Percentiles rank a stretch among this genome's conserved stretches.
phyloP scores from a whole-genome alignment of 108 stramenopile species.

The Schizochytrium sp. region DNA sequence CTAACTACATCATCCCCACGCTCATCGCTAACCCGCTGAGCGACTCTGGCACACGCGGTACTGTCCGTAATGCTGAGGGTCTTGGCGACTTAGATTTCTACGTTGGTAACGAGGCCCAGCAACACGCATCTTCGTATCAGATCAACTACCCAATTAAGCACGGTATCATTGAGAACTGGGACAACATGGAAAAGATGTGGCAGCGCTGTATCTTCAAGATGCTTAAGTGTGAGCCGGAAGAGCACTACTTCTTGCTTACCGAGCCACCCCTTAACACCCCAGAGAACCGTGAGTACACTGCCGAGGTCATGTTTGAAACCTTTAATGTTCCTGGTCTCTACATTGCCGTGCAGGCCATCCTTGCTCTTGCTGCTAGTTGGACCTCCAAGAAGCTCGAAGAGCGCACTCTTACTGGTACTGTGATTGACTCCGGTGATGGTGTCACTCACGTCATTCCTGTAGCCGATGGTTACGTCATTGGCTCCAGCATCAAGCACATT shows the following conservation, averaged over 20 bases:
- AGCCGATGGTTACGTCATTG: conserved; percentile 82
- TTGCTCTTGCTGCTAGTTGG: conserved; percentile 80
- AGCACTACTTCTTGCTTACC: conserved; percentile 81
- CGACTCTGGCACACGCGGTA: conserved; percentile 62
- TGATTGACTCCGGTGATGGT: conserved; percentile 81
- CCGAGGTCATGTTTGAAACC: conserved; percentile 86
- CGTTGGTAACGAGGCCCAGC: conserved; percentile 75
- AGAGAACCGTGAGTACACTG: conserved; percentile 82
- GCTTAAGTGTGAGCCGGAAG: conserved; percentile 81
- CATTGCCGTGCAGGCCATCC: conserved; percentile 83
- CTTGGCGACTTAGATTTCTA: conserved; percentile 79
- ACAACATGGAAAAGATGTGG: conserved; percentile 84
- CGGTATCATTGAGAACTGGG: conserved; percentile 82
- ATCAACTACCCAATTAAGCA: conserved; percentile 81
- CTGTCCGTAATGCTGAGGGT: conserved; percentile 54
- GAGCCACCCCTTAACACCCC: conserved; percentile 83
- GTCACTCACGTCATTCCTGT: conserved; percentile 84
- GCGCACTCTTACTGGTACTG: conserved; percentile 79
- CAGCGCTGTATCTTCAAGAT: conserved; percentile 81
- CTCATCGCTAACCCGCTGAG: conserved; percentile 69
- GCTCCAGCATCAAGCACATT: conserved; percentile 81
- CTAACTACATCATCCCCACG: conserved; percentile 78
- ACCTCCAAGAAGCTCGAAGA: conserved; percentile 71
- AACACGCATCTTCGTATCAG: conserved; percentile 73
- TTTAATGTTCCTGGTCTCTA: conserved; percentile 83